A percentile compares a stretch with the other conserved stretches of the same genome.
These are phyloP conservation scores for Byssoonygena ceratinophila DNA, from an alignment of 2,329 filamentous ascomycete genomes.

Conservation along the genomic window DNA sequence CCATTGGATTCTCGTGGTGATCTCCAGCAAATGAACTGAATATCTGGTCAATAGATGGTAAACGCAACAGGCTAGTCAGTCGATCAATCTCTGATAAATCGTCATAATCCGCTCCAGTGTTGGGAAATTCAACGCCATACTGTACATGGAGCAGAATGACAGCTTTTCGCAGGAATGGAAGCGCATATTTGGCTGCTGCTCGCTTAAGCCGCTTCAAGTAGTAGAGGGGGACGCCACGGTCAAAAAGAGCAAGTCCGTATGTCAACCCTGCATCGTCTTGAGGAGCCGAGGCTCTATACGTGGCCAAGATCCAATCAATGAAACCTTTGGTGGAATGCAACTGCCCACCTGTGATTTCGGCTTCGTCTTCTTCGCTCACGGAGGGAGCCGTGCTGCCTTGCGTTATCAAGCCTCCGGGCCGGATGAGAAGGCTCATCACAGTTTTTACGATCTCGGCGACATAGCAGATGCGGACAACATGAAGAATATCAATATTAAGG, in stretches of 20 bases:
- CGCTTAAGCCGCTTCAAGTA: slow-evolving; percentile 25
- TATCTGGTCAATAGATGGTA: slow-evolving; percentile 72
- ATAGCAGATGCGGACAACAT: slow-evolving; percentile 77
- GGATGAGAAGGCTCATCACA: slow-evolving; percentile 46
- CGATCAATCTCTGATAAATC: slow-evolving; percentile 66
- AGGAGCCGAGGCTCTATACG: slow-evolving; percentile 11
- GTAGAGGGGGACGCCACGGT: slow-evolving; percentile 20
- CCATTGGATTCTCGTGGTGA: slow-evolving; percentile 34
- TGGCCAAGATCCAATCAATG: slow-evolving; percentile 30
- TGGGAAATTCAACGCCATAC: slow-evolving; percentile 78
- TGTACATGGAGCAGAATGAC: slow-evolving; percentile 76
- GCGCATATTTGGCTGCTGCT: slow-evolving; percentile 64
- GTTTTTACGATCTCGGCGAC: slow-evolving; percentile 83
- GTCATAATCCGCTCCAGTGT: slow-evolving; percentile 40
- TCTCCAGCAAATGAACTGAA: slow-evolving; percentile 48
- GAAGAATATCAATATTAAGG: slow-evolving; percentile 61
- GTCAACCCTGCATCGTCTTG: neutral
- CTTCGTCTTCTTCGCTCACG: slow-evolving; percentile 16
- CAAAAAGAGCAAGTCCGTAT: slow-evolving; percentile 6
- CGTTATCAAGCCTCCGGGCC: slow-evolving; percentile 29
- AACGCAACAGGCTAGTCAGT: slow-evolving; percentile 60
- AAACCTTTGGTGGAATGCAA: slow-evolving; percentile 24
- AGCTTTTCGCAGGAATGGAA: slow-evolving; percentile 81
- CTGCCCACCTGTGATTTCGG: neutral
- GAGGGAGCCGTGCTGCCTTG: too few relatives aligned